Evolutionary conservation across 345 rosid species (phyloP), one percentile per base, ranked within the genome.

Genomic region (Litchi chinensis): DNA sequence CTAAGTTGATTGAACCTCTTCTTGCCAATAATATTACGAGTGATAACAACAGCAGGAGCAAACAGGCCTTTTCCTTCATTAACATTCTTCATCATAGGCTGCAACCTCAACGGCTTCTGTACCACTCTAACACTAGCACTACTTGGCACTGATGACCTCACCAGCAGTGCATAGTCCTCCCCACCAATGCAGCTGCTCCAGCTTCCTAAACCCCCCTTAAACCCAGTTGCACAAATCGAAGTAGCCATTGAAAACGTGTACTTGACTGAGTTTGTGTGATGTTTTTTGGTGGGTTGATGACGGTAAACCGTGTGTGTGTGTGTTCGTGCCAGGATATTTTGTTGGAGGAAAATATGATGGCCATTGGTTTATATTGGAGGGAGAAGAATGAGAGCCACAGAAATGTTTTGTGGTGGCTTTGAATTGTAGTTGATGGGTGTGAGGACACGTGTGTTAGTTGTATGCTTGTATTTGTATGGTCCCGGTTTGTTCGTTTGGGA

Each of bases 61-160:
- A 96, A 96, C 60, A 96, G 10, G 5, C 99, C 99, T 83, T 94
- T 96, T 70, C 99, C 99, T 89, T 94, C 99, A 8, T 96, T 96
- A 5, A 94, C 88, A 73, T 96, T 94, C 89, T 87, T 90, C 98
- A 92, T 94, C 92, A 90, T 63, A 3, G 98, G 97, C 19, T 78
- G 81, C 64, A 71, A 22, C 80, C 89, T 89, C 1, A 81, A 76
- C 0, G 92, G 88, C 82, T 79, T 92, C 6, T 46, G 52, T 6
- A 84, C 84, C 19, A 85, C 85, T 60, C 86, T 79, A 4, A 89
- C 91, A 21, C 64, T 21, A 59, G 9, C 16, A 19, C 64, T 59
- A 52, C 65, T 84, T 0, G 88, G 88, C 48, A 84, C 79, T 2
- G 89, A 76, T 2, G 89, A 76, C 81, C 81, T 89, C 1, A 66